Base-by-base conservation (phyloP, 768 basidiomycete genomes). In the Baorangia bicolor region DNA sequence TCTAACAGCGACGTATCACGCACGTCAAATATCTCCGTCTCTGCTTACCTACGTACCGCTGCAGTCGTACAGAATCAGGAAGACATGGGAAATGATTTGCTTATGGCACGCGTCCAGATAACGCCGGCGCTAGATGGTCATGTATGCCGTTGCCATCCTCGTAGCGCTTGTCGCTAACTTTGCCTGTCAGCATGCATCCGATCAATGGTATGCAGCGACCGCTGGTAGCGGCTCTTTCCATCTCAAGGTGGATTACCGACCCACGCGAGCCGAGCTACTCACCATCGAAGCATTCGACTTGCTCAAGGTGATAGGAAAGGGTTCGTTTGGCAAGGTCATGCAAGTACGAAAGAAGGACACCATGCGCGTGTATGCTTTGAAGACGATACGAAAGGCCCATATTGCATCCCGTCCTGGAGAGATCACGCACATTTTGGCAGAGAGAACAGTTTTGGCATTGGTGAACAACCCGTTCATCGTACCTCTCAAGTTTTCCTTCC, bases 381-480 rank as follows among this genome's bases (percentile, higher is more conserved):
- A 98, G 78, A 98, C 97, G 4, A 98, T 98, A 65, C 85, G 95
- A 51, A 99, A 99, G 73, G 96, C 96, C 4, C 93, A 97, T 67
- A 98, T 98, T 61, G 97, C 96, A 5, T 91, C 92, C 33, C 84
- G 96, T 2, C 92, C 91, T 0, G 95, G 95, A 38, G 97, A 98
- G 76, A 98, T 99, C 64, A 98, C 94, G 3, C 97, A 98, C 70
- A 98, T 98, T 58, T 81, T 98, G 37, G 96, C 96, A 5, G 96
- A 99, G 76, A 82, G 97, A 61, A 98, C 96, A 0, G 96, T 99
- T 25, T 81, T 98, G 44, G 96, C 96, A 0, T 81, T 98, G 51
- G 97, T 99, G 57, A 97, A 98, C 76, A 97, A 94, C 67, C 96
- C 96, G 0, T 99, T 99, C 77, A 98, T 99, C 72, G 97, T 98